Evolutionary conservation across 169 alveolate species (phyloP), one percentile per base, ranked within the genome.

Genomic region (Plasmodium knowlesi): DNA sequence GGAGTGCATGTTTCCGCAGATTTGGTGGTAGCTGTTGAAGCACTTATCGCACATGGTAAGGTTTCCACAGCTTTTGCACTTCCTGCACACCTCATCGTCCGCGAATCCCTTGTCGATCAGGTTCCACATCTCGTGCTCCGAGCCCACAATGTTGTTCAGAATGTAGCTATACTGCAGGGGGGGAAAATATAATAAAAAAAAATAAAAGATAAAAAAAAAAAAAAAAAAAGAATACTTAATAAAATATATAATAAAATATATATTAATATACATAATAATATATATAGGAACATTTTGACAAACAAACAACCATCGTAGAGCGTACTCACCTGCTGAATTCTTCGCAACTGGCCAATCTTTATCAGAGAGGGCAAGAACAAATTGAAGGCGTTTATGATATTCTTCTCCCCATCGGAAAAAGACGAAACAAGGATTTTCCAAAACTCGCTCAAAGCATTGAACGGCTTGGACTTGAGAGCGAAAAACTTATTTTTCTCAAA

Each of bases 61-160:
- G 73, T 85, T 85, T 22, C 93, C 93, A n/a, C 93, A 85, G 37
- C 85, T 74, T 50, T 67, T 85, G 72, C 93, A 85, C 53, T 85
- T 85, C 41, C 93, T 73, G 28, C 93, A 85, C 10, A 85, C 93
- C 85, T 85, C 93, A 30, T 85, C 93, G 34, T 85, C 93, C 34
- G 93, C 93, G 41, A 85, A 85, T 14, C 93, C 93, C 61, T 72
- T 73, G 67, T 85, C 93, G 28, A 85, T 85, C n/a, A 85, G 79
- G 41, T 85, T 85, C 93, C 93, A 85, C 85, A 85, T 74, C 28
- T 72, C 85, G 28, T 85, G 93, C 43, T 85, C 93, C 19, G 84
- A 50, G 2, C 93, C 93, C 57, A 85, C 84, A 12, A 85, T 41
- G 41, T 73, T 85, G 46, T 85, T 84, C 19, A 85, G 79, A 57